A percentile compares a stretch with the other conserved stretches of the same genome.
phyloP scores from a whole-genome alignment of 2,329 filamentous ascomycete species.

The Nakataea oryzae region DNA sequence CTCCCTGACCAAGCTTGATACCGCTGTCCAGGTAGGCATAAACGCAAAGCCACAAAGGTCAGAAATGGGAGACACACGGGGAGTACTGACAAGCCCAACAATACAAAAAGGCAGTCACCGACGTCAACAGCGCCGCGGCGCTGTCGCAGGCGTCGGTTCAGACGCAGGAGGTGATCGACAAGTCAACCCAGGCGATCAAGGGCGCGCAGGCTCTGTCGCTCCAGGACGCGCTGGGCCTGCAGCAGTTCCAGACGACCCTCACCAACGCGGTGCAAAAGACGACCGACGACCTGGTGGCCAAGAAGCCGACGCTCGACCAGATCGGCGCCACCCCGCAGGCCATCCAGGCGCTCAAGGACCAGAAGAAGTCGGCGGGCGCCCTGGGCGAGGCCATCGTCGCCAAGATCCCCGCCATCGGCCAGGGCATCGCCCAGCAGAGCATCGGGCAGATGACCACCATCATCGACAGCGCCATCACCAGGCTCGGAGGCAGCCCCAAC shows the following conservation, averaged over 20 bases:
- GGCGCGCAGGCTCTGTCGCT: constrained; percentile 14
- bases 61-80: too few relatives aligned
- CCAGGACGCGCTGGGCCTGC: constrained; percentile 12
- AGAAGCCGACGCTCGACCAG: constrained; percentile 16
- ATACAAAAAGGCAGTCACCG: background rate
- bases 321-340: constrained; percentile 15
- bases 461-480: constrained; percentile 12
- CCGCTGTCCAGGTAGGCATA: constrained; percentile 7
- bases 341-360: constrained; percentile 13
- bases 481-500: constrained; percentile 1
- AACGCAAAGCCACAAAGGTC: background rate
- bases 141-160: background rate
- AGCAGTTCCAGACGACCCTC: constrained; percentile 11
- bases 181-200: constrained; percentile 15
- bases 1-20: constrained; percentile 45
- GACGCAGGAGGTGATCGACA: constrained; percentile 8
- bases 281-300: constrained; percentile 11
- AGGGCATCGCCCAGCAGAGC: constrained; percentile 15
- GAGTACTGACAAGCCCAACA: background rate
- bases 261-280: constrained; percentile 12
- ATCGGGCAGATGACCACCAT: constrained; percentile 14
- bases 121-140: background rate
- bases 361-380: constrained; percentile 19
- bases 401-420: constrained; percentile 17
- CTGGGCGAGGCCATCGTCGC: constrained; percentile 15